Conservation (phyloP, 495 filamentous ascomycete genomes). For the Penicillium pulvis region DNA sequence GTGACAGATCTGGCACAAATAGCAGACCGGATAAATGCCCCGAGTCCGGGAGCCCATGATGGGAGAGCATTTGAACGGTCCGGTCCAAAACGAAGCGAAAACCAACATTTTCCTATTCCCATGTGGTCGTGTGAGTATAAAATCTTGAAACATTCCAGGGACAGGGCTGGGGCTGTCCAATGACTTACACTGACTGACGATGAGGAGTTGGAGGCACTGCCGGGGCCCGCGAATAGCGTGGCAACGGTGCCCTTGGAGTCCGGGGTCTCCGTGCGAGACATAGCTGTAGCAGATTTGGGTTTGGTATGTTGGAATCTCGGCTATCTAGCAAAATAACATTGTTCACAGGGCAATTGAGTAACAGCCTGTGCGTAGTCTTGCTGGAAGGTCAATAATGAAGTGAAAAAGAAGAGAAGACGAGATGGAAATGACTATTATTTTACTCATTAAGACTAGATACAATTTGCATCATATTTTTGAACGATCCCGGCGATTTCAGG, state of each 20-base stretch:
- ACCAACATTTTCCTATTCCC: constrained; percentile 58
- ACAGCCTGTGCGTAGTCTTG: background rate
- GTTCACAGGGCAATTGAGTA: background rate
- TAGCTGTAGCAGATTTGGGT: constrained; percentile 4
- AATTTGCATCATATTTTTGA: background rate
- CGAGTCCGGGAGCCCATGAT: constrained; percentile 54
- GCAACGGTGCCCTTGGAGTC: constrained; percentile 37
- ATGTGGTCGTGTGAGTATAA: constrained; percentile 1
- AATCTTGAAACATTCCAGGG: constrained; percentile 7
- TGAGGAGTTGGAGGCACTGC: constrained; percentile 36
- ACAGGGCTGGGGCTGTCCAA: constrained; percentile 2
- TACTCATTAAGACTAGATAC: constrained; percentile 1
- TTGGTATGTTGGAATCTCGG: background rate
- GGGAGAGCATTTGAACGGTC: constrained; percentile 72
- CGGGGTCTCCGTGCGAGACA: constrained; percentile 26
- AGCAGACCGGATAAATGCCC: constrained; percentile 70
- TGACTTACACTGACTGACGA: constrained; percentile 38
- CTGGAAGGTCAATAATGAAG: background rate
- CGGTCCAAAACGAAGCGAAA: constrained; percentile 62
- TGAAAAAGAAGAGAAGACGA: background rate
- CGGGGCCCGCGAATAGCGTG: constrained; percentile 44
- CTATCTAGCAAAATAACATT: background rate
- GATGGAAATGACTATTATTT: constrained; percentile 6
- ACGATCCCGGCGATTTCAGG: constrained; percentile 13
- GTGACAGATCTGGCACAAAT: constrained; percentile 72